A percentile compares a stretch with the other conserved stretches of the same genome.
phyloP scores from a whole-genome alignment of 192 early-diverging fungal species.

The Phlyctochytrium arcticum region DNA sequence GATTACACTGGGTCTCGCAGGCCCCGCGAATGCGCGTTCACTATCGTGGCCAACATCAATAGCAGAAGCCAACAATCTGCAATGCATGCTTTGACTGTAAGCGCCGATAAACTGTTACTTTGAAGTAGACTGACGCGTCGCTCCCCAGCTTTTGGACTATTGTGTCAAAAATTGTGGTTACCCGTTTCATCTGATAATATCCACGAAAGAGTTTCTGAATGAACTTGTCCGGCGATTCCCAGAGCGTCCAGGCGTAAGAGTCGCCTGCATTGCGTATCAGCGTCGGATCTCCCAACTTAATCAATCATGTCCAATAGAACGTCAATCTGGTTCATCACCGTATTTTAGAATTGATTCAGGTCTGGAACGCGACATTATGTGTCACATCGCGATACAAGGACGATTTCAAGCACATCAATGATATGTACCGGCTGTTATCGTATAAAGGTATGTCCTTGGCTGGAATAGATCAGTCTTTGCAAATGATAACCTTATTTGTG shows the following conservation, averaged over 20 bases:
- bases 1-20: slow-evolving; percentile 31
- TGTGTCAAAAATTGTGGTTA: slow-evolving; percentile 99
- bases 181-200: slow-evolving; percentile 93
- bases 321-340: slow-evolving; percentile 70
- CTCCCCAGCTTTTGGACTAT: slow-evolving; percentile 80
- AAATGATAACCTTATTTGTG: not conserved
- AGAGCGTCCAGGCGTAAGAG: slow-evolving; percentile 73
- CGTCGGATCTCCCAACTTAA: not conserved
- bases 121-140: slow-evolving; percentile 13
- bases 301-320: slow-evolving; percentile 20
- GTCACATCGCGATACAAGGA: slow-evolving; percentile 85
- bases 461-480: not conserved
- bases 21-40: slow-evolving; percentile 70
- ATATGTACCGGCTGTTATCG: slow-evolving; percentile 86
- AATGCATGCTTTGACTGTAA: slow-evolving; percentile 43
- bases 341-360: slow-evolving; percentile 88
- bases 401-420: slow-evolving; percentile 90
- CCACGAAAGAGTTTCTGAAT: slow-evolving; percentile 95
- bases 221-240: slow-evolving; percentile 92
- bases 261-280: not conserved
- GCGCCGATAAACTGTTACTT: not conserved
- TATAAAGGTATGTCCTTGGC: slow-evolving; percentile 71
- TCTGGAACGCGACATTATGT: slow-evolving; percentile 90
- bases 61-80: slow-evolving; percentile 50
- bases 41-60: slow-evolving; percentile 65